A percentile compares a stretch with the other conserved stretches of the same genome.
phyloP scores from a whole-genome alignment of 192 early-diverging fungal species.

The Coemansia sp. region DNA sequence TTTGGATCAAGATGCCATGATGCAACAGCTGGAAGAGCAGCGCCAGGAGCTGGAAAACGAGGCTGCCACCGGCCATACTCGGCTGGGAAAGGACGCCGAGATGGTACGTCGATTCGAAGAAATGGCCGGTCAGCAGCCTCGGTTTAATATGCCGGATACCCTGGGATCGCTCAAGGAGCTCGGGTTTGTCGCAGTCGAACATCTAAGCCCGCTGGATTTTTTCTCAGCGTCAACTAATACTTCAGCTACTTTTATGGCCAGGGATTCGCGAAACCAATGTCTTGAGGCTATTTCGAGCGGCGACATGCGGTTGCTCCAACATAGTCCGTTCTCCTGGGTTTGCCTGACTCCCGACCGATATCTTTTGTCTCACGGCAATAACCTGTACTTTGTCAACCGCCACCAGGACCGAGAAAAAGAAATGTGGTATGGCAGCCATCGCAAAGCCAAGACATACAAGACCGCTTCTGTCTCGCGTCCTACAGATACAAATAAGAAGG shows the following conservation, averaged over 20 bases:
- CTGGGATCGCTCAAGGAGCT: slow-evolving; percentile 23
- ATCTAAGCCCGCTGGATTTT: slow-evolving; percentile 36
- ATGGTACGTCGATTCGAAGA: slow-evolving; percentile 15
- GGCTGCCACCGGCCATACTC: not conserved
- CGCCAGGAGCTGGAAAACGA: not conserved
- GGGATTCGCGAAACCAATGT: not conserved
- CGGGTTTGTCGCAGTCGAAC: slow-evolving; percentile 27
- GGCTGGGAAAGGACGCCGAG: not conserved
- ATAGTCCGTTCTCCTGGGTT: slow-evolving; percentile 38
- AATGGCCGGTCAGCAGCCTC: not conserved
- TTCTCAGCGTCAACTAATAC: slow-evolving; percentile 10
- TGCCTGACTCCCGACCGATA: slow-evolving; percentile 27
- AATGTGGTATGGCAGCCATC: slow-evolving; percentile 19
- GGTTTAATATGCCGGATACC: slow-evolving; percentile 1
- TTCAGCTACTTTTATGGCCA: not conserved
- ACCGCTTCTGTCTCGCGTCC: not conserved
- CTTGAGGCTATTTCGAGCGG: slow-evolving; percentile 30
- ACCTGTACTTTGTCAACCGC: slow-evolving; percentile 16
- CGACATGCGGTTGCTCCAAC: slow-evolving; percentile 13
- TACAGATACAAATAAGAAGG: not conserved
- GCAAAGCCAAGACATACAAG: slow-evolving; percentile 1
- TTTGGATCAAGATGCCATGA: not conserved
- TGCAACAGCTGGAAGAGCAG: not conserved
- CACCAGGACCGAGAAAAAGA: not conserved
- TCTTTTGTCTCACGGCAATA: not conserved